Evolutionary conservation across 768 basidiomycete species (phyloP).

Genomic region (Dentipellis fragilis): DNA sequence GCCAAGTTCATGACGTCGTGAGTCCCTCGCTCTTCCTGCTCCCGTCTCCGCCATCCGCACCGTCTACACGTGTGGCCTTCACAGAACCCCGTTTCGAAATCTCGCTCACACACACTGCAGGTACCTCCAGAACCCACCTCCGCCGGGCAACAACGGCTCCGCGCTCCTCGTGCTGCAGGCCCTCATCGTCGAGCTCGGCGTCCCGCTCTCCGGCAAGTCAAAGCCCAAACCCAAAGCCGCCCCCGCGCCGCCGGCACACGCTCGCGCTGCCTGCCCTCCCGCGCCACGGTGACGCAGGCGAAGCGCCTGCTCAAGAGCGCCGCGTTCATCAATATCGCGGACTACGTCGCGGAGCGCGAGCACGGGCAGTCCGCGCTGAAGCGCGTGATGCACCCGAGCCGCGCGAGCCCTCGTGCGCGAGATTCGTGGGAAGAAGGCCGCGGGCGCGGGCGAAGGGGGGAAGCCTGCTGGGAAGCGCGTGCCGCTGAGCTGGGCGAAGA

Average conservation of each 20-base stretch:
- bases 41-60: not conserved
- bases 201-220: slow-evolving; percentile 13
- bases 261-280: slow-evolving; percentile 30
- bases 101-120: slow-evolving; percentile 18
- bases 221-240: slow-evolving; percentile 23
- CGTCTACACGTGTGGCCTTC: not conserved
- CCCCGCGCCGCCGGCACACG: slow-evolving; percentile 34
- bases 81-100: no score
- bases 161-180: slow-evolving; percentile 60
- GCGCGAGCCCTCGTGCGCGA: slow-evolving; percentile 47
- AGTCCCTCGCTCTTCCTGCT: slow-evolving; percentile 18
- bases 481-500: slow-evolving; percentile 50
- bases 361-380: slow-evolving; percentile 55
- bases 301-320: slow-evolving; percentile 53
- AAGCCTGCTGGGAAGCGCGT: slow-evolving; percentile 21
- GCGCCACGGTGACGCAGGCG: slow-evolving; percentile 51
- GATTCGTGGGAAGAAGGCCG: not conserved
- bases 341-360: slow-evolving; percentile 58
- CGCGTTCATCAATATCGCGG: slow-evolving; percentile 62
- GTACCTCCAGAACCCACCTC: slow-evolving; percentile 40
- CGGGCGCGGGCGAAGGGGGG: no score
- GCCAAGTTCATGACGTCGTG: slow-evolving; percentile 52
- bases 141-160: slow-evolving; percentile 29
- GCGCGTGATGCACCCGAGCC: slow-evolving; percentile 51
- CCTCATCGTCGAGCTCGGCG: slow-evolving; percentile 71